Evolutionary conservation across 352 stramenopile genomes (phyloP), one percentile per base, ranked within the genome.

Genomic region (Phytophthora fragariaefolia): DNA sequence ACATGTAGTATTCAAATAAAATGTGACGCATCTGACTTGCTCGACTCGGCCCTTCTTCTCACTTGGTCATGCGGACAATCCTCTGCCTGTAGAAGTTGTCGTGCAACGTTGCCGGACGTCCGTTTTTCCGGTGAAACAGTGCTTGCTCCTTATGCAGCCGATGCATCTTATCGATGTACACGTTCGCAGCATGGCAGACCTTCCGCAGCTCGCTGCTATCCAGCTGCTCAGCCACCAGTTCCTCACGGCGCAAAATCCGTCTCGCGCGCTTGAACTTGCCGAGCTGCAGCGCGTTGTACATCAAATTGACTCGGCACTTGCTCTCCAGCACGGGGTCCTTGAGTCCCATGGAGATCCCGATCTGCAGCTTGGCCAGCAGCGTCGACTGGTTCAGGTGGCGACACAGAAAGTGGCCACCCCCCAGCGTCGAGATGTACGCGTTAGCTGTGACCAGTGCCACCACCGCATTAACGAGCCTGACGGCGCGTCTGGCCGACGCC

Each of bases 41-140:
- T n/a, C 13, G 12, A 17, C 15, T 17, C 34, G 5, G 5, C 3
- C 34, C 18, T 43, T 48, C 42, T 38, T 70, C 20, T 86, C 62
- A 90, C 53, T 84, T 88, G 40, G 77, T 73, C 45, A 76, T 66
- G 34, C 75, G 79, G 54, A 95, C 73, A 46, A 95, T 88, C 22
- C 85, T 80, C 67, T 95, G 83, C 15, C 87, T 78, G 64, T 93
- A 92, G 46, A 92, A 95, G 61, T 93, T 91, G 69, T 95, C 86
- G 26, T 87, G 66, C 18, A 92, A 51, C 24, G 66, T 51, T 38
- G 47, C 45, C 32, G 73, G 34, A 38, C 56, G 48, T 65, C 61
- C 47, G 23, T 77, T 70, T 3, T 71, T 77, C 28, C 40, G 59
- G 15, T 77, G 60, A 20, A 68, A 49, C 34, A 78, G 56, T 63